Evolutionary conservation across 495 filamentous ascomycete species (phyloP).

Genomic region (Neurospora sp.): DNA sequence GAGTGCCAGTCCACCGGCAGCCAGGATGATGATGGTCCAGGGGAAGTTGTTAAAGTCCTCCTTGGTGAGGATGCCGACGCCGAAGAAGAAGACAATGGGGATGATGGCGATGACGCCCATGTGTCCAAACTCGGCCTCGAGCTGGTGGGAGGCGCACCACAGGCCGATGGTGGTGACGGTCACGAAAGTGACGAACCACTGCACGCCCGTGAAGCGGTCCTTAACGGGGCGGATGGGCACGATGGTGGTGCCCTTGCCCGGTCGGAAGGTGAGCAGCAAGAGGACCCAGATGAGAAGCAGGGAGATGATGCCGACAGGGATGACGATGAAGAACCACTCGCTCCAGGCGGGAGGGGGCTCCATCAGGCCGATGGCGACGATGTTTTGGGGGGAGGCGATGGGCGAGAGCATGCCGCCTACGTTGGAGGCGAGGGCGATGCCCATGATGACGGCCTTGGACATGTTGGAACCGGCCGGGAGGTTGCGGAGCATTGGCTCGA

Average conservation of each 20-base stretch:
- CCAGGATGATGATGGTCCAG: conserved; percentile 99
- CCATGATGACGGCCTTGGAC: conserved; percentile 89
- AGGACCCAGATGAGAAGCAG: conserved; percentile 85
- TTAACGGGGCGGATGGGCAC: conserved; percentile 81
- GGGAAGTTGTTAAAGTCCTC: conserved; percentile 99
- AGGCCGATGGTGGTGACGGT: conserved; percentile 81
- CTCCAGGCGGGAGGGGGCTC: conserved; percentile 79
- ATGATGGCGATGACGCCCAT: conserved; percentile 99
- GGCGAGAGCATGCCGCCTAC: conserved; percentile 94
- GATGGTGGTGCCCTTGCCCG: conserved; percentile 76
- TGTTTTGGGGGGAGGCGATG: conserved; percentile 94
- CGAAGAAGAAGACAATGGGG: conserved; percentile 91
- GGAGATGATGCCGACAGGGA: conserved; percentile 85
- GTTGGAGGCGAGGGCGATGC: conserved; percentile 90
- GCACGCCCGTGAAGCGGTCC: conserved; percentile 77
- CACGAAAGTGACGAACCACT: conserved; percentile 83
- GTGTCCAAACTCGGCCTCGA: conserved; percentile 82
- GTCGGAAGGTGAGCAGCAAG: conserved; percentile 73
- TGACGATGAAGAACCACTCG: conserved; percentile 90
- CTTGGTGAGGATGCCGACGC: conserved; percentile 93
- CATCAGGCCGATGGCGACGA: conserved; percentile 95
- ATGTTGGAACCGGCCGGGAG: conserved; percentile 81
- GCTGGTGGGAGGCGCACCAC: conserved; percentile 86
- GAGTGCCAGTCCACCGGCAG: conserved; percentile 83
- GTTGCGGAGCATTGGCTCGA: conserved; percentile 91